Conservation (phyloP, 108 stramenopile genomes). For the Hondaea fermentalgiana region DNA sequence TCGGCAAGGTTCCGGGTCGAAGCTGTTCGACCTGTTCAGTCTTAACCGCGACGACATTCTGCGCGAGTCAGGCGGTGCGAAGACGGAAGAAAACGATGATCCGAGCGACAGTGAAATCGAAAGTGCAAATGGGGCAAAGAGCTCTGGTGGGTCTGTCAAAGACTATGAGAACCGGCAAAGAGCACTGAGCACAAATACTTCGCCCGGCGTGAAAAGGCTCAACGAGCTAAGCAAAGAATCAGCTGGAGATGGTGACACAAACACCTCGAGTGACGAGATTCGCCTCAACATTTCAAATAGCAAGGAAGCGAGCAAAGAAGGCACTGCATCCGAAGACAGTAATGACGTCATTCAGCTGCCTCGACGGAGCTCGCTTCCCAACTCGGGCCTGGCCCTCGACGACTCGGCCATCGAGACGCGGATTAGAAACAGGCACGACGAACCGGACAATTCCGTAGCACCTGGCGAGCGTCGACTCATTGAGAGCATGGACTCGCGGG, state of each 20-base stretch:
- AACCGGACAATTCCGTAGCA: not conserved
- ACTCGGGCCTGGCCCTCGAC: not conserved
- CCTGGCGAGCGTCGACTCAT: not conserved
- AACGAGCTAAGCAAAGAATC: too few species aligned
- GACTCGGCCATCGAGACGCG: not conserved
- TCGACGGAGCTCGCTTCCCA: not conserved
- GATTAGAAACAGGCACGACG: not conserved
- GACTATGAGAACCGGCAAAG: too few species aligned
- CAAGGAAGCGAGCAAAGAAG: not conserved
- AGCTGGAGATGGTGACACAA: too few species aligned
- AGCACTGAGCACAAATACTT: too few species aligned
- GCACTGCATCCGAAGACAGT: not conserved
- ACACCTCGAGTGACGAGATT: not conserved
- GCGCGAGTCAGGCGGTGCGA: not conserved
- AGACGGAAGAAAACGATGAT: not conserved
- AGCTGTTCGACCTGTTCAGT: slow-evolving; percentile 11
- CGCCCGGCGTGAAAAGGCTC: too few species aligned
- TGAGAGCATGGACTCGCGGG: slow-evolving; percentile 8
- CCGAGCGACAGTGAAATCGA: not conserved
- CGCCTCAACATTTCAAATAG: not conserved
- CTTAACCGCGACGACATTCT: not conserved
- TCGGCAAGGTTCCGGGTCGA: not conserved
- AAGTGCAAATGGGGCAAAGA: not conserved
- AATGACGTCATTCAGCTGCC: not conserved
- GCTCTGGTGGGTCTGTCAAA: too few species aligned